A percentile compares a stretch with the other conserved stretches of the same genome.
Evolutionary conservation across 352 stramenopile species (phyloP).

Genomic region (Phytophthora brassicae): DNA sequence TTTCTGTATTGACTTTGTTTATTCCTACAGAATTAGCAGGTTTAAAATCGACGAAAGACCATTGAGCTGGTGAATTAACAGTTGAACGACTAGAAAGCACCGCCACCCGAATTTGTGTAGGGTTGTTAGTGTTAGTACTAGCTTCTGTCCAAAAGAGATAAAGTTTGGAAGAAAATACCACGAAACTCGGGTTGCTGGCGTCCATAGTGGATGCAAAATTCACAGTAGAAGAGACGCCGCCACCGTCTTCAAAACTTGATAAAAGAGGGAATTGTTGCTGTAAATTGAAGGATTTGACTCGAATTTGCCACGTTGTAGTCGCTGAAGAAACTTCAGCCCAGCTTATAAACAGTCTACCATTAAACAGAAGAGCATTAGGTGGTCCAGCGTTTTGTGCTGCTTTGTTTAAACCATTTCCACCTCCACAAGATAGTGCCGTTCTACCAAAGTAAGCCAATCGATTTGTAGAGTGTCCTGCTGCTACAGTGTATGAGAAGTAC

Average conservation of each 20-base stretch:
- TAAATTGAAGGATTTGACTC: constrained; percentile 44
- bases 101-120: constrained; percentile 52
- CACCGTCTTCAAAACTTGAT: constrained; percentile 51
- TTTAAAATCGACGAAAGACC: constrained; percentile 40
- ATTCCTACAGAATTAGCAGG: constrained; percentile 34
- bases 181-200: constrained; percentile 34
- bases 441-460: constrained; percentile 45
- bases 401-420: constrained; percentile 50
- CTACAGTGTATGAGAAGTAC: constrained; percentile 60
- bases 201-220: constrained; percentile 50
- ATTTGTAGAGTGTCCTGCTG: constrained; percentile 39
- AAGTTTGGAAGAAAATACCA: constrained; percentile 31
- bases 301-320: constrained; percentile 38
- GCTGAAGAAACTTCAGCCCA: constrained; percentile 49
- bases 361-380: constrained; percentile 30
- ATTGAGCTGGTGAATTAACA: constrained; percentile 27
- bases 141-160: constrained; percentile 62
- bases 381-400: constrained; percentile 26
- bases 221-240: constrained; percentile 27
- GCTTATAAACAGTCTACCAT: constrained; percentile 37
- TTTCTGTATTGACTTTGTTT: constrained; percentile 46
- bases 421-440: constrained; percentile 46
- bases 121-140: constrained; percentile 27
- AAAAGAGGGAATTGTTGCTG: constrained; percentile 32
- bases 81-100: constrained; percentile 33